These are phyloP conservation scores for Carex parvula DNA, from an alignment of 176 grass and related monocot species.

Conservation along the genomic window DNA sequence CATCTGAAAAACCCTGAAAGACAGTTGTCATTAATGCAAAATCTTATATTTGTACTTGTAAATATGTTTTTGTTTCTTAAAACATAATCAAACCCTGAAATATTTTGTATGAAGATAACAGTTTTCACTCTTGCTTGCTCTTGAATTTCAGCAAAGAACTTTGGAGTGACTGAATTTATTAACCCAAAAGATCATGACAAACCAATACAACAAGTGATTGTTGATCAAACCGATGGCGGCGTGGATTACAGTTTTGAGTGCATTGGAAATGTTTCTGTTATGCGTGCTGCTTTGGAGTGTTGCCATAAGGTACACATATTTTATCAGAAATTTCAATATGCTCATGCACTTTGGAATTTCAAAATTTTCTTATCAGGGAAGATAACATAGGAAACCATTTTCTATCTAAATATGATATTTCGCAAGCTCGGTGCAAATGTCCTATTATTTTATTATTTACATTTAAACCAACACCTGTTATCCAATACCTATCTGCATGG, in stretches of 20 bases:
- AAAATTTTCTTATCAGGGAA: neutral
- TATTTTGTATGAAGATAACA: neutral
- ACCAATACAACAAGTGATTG: conserved; percentile 85
- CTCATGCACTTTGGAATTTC: neutral
- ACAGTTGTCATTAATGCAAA: neutral
- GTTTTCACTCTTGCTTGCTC: neutral
- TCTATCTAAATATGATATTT: neutral
- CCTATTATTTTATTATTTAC: neutral
- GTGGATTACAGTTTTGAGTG: conserved; percentile 99
- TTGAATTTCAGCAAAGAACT: conserved; percentile 81
- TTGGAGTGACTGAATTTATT: conserved; percentile 93
- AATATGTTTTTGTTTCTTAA: neutral
- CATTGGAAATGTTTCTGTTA: conserved; percentile 93
- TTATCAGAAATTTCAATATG: neutral
- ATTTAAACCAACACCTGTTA: neutral
- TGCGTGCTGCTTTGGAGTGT: conserved; percentile 93
- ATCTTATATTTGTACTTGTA: neutral
- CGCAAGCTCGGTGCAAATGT: neutral
- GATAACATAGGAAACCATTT: neutral
- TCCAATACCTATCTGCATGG: neutral
- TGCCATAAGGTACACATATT: conserved; percentile 81
- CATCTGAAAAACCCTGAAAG: neutral
- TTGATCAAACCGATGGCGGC: conserved; percentile 85
- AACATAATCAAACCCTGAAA: neutral
- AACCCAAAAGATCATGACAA: conserved; percentile 97